Evolutionary conservation across 306 rosid genomes (phyloP).

Genomic region (Trifolium subterraneum): DNA sequence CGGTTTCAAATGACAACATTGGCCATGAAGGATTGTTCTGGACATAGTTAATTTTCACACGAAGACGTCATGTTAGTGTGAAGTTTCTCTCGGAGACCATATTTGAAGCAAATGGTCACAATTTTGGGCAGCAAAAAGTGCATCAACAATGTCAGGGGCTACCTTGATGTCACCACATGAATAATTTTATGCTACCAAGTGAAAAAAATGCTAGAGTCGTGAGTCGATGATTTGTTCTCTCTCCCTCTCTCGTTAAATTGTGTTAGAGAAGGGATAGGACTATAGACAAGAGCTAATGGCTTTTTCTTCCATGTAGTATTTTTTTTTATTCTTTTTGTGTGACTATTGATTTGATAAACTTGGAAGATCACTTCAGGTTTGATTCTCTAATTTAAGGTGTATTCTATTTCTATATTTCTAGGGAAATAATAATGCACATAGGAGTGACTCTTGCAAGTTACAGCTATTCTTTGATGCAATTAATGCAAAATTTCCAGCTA

Average conservation of each 20-base stretch:
- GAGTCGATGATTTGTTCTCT: slow-evolving; percentile 8
- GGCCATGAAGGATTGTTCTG: slow-evolving; percentile 79
- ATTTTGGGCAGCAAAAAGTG: slow-evolving; percentile 38
- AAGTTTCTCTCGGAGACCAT: slow-evolving; percentile 13
- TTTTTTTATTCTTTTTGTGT: slow-evolving; percentile 33
- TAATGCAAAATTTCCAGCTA: no score
- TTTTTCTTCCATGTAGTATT: background rate
- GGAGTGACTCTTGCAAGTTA: slow-evolving; percentile 16
- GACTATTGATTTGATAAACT: slow-evolving; percentile 39
- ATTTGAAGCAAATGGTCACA: slow-evolving; percentile 37
- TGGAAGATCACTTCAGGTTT: slow-evolving; percentile 37
- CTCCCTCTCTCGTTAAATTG: background rate
- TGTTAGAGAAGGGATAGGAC: slow-evolving; percentile 16
- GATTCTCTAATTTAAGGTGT: slow-evolving; percentile 21
- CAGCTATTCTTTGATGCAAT: slow-evolving; percentile 38
- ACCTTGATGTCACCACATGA: slow-evolving; percentile 26
- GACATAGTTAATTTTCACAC: slow-evolving; percentile 55
- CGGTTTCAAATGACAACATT: slow-evolving; percentile 77
- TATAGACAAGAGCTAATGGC: slow-evolving; percentile 30
- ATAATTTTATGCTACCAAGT: slow-evolving; percentile 21
- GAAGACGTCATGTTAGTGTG: slow-evolving; percentile 7
- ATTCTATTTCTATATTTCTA: slow-evolving; percentile 25
- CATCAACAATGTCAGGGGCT: slow-evolving; percentile 25
- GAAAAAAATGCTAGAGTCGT: slow-evolving; percentile 21
- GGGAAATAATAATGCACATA: slow-evolving; percentile 36